Percentiles rank a stretch among this genome's conserved stretches.
Conservation (phyloP, 306 rosid genomes). For the Vigna radiata region DNA sequence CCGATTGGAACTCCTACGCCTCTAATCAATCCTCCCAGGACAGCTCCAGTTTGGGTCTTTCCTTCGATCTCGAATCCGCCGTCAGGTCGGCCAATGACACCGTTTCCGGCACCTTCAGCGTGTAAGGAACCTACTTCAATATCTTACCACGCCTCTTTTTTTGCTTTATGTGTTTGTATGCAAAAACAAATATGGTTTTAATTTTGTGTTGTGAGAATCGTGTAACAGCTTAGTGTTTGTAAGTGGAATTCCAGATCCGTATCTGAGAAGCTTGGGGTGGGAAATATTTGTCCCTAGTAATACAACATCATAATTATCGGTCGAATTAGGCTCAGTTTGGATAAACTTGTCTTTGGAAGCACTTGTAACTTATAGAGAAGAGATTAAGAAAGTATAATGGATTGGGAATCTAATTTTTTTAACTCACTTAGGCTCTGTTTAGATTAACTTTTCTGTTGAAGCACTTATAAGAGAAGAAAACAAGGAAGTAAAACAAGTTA, state of each 20-base stretch:
- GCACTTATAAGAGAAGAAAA: not conserved
- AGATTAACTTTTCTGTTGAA: not conserved
- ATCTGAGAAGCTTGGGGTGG: not conserved
- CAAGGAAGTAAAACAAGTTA: not conserved
- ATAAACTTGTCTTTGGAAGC: too few species aligned
- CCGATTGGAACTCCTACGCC: constrained; percentile 93
- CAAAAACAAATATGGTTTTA: not conserved
- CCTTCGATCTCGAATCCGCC: constrained; percentile 95
- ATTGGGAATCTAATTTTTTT: not conserved
- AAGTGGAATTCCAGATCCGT: not conserved
- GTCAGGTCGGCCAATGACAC: constrained; percentile 95
- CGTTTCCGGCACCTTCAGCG: constrained; percentile 88
- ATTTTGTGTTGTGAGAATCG: not conserved
- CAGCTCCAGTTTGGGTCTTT: constrained; percentile 49
- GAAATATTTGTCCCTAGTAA: not conserved
- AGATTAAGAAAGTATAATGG: not conserved
- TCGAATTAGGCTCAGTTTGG: not conserved
- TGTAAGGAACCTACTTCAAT: constrained; percentile 64
- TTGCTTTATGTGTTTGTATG: not conserved
- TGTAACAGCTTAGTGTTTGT: not conserved
- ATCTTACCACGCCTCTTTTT: not conserved
- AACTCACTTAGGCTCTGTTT: not conserved
- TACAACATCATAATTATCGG: not conserved
- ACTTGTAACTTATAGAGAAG: not conserved
- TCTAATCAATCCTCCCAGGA: constrained; percentile 65